Evolutionary conservation across 2,329 filamentous ascomycete species (phyloP), one percentile per base, ranked within the genome.

Genomic region (Colletotrichum sp.): DNA sequence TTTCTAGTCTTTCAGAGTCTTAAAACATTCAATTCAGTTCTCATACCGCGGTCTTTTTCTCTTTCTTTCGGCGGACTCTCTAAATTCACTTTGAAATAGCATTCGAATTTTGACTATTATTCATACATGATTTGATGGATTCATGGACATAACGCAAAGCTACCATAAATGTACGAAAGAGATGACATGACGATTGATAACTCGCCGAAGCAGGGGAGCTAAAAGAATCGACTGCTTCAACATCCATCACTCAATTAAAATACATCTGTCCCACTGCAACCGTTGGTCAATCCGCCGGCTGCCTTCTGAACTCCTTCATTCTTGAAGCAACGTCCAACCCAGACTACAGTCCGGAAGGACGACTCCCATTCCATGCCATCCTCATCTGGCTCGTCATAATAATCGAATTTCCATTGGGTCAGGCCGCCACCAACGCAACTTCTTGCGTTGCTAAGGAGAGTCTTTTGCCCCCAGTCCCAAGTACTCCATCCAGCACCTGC

Each of bases 121-220:
- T 21, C 18, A n/a, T n/a, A 49, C 39, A 49, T 28, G 26, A 28
- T 28, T 8, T 8, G 6, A 28, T 28, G 26, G 6, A 28, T 28
- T 8, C 6, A 28, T 28, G 6, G 6, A 18, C 36, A 49, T 0
- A 49, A 49, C 1, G 9, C 9, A 49, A 2, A 49, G 39, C 39
- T n/a, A 49, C 0, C 3, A 0, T n/a, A 1, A 2, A 12, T 49
- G 1, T 12, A 2, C 9, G 39, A n/a, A 21, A n/a, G 18, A 49
- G 39, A 49, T 10, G 18, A 21, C 0, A 49, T 1, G 1, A n/a
- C 4, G 18, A n/a, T 49, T 1, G 18, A n/a, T 0, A n/a, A n/a
- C 18, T n/a, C 39, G 7, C 2, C 0, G 39, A n/a, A 49, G 18
- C 39, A 49, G 0, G 18, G 18, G 2, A 12, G 39, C 39, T 49